phyloP scores from a whole-genome alignment of 768 basidiomycete genomes.

The Sporobolomyces roseus region DNA sequence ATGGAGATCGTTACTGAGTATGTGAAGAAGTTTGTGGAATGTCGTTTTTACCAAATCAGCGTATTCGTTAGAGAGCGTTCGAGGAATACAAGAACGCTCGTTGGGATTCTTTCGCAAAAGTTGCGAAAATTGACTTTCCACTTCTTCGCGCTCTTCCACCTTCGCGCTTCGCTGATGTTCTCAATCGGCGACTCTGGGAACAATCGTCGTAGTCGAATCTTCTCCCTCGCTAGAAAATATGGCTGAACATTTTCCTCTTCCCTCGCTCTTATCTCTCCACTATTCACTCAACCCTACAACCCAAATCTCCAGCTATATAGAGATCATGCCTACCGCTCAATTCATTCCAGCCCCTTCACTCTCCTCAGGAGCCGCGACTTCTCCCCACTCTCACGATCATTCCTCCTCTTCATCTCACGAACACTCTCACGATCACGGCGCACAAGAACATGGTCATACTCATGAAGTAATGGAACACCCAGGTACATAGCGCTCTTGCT shows the following conservation, averaged over 20 bases:
- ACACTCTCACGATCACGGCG: constrained; percentile 58
- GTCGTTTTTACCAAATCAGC: no score
- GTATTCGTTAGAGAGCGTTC: no score
- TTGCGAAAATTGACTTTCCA: no score
- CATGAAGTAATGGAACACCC: constrained; percentile 89
- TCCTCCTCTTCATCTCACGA: constrained; percentile 43
- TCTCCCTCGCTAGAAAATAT: neutral
- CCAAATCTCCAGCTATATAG: no score
- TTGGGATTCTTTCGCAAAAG: no score
- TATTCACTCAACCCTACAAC: neutral
- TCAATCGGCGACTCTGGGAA: no score
- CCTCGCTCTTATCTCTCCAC: neutral
- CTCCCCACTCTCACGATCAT: constrained; percentile 24
- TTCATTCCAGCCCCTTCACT: constrained; percentile 37
- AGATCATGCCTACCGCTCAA: constrained; percentile 24
- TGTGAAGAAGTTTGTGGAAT: no score
- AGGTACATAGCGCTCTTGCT: constrained; percentile 53
- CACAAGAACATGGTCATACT: constrained; percentile 81
- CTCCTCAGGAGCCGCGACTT: neutral
- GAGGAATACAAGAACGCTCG: no score
- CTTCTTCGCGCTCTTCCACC: no score
- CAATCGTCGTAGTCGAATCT: no score
- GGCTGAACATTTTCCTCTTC: neutral
- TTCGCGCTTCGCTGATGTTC: no score
- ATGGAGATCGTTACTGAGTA: no score